Conservation (phyloP, 2,329 filamentous ascomycete genomes). For the Scortechinia acanthostroma region DNA sequence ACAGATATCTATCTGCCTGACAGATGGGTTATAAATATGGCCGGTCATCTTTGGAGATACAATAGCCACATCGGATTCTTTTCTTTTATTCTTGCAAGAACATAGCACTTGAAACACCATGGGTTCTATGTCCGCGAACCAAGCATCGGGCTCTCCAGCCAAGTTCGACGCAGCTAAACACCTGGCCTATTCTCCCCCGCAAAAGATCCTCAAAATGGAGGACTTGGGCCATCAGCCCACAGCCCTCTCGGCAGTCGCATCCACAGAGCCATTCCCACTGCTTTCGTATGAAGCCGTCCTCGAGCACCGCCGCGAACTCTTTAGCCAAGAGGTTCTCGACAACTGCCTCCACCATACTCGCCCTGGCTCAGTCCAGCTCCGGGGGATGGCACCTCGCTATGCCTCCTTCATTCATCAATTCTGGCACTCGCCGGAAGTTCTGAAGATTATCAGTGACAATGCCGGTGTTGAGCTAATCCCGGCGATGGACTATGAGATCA, state of each 20-base stretch:
- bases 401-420: slow-evolving; percentile 19
- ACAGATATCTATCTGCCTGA: too few relatives aligned
- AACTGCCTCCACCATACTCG: slow-evolving; percentile 17
- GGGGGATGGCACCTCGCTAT: slow-evolving; percentile 17
- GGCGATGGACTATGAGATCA: slow-evolving; percentile 47
- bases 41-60: too few relatives aligned
- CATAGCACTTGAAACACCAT: too few relatives aligned
- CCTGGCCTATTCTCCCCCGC: slow-evolving; percentile 8
- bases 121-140: too few relatives aligned
- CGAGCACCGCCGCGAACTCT: slow-evolving; percentile 11
- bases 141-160: too few relatives aligned
- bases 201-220: slow-evolving; percentile 10
- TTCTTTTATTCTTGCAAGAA: too few relatives aligned
- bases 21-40: too few relatives aligned
- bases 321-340: slow-evolving; percentile 13
- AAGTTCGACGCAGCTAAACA: slow-evolving; percentile 9
- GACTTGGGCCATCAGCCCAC: slow-evolving; percentile 10
- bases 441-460: slow-evolving; percentile 42
- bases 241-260: slow-evolving; percentile 12
- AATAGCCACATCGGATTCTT: too few relatives aligned
- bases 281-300: slow-evolving; percentile 12
- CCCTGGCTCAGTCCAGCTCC: slow-evolving; percentile 15
- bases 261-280: slow-evolving; percentile 19
- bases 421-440: slow-evolving; percentile 47
- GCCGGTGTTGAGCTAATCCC: slow-evolving; percentile 50